Conservation (phyloP, 1,284 basidiomycete genomes). For the Austropuccinia psidii region DNA sequence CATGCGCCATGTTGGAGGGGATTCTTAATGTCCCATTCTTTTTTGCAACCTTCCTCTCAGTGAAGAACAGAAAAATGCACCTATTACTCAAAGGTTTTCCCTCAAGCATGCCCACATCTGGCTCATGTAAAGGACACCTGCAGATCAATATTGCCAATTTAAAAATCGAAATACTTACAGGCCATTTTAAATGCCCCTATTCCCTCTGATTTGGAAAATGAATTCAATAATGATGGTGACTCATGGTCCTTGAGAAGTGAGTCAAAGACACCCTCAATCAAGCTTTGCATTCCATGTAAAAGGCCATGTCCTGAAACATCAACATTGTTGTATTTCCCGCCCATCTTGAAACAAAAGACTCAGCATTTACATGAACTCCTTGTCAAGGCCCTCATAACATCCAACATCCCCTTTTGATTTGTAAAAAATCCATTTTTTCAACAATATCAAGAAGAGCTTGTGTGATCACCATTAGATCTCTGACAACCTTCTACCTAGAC, state of each 20-base stretch:
- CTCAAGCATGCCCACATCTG: neutral
- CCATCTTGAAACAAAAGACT: neutral
- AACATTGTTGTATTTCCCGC: neutral
- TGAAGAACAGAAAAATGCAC: neutral
- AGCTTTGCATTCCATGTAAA: too few species aligned
- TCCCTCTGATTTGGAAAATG: too few species aligned
- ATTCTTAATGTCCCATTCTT: neutral
- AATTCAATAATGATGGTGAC: too few species aligned
- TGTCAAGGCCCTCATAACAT: neutral
- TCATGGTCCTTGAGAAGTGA: too few species aligned
- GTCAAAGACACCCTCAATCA: too few species aligned
- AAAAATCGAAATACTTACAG: neutral
- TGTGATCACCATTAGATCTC: neutral
- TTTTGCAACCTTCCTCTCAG: neutral
- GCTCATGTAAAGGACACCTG: neutral
- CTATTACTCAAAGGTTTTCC: neutral
- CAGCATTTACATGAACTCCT: neutral
- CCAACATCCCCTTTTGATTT: neutral
- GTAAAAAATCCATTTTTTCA: constrained; percentile 8
- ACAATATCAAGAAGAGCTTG: neutral
- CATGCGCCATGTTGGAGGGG: neutral
- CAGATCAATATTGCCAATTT: neutral
- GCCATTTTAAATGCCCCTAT: neutral
- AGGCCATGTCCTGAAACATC: too few species aligned
- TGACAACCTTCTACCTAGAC: neutral